Evolutionary conservation across 73 alveolate species (phyloP), one percentile per base, ranked within the genome.

Genomic region (Strombidium stylifer): DNA sequence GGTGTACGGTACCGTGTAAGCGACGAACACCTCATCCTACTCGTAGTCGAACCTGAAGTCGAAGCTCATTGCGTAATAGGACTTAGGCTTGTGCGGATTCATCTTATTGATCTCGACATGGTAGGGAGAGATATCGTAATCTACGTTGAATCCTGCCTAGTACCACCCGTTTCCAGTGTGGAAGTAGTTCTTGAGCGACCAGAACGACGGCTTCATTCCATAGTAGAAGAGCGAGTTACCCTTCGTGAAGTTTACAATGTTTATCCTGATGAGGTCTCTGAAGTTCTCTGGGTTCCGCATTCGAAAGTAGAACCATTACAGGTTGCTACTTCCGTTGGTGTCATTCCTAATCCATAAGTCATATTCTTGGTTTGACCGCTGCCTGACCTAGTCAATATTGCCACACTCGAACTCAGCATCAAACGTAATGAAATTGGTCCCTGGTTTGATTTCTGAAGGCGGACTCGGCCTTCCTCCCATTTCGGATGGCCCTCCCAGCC

Each of bases 1-100:
- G 1, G 91, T 85, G 49, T 70, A 85, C 7, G 95, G 95, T 50
- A 79, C 69, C 18, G 88, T 73, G 71, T 79, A 79, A 6, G 95
- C 95, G 39, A 85, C 78, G 62, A 49, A 79, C 11, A 85, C 84
- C 59, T 78, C 87, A 44, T 85, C 95, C 35, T 79, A 71, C 53
- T 67, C 71, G 51, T 58, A 64, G 49, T 78, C 69, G 16, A 71
- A 76, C 39, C 78, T 78, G 55, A 70, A 85, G 55, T 85, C 75
- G 70, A 85, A 85, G 19, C 81, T 57, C 47, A 85, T 62, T 19
- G 80, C 47, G 47, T 70, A 79, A 59, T 45, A 85, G 36, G 41
- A 32, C 10, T 32, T 32, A 32, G 15, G 11, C 24, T 59, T 59
- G 4, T 18, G 2, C 18, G 2, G 18, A 41, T 59, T 59, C 2